A percentile compares a stretch with the other conserved stretches of the same genome.
phyloP scores from a whole-genome alignment of 768 basidiomycete species.

The Trametes cingulata region DNA sequence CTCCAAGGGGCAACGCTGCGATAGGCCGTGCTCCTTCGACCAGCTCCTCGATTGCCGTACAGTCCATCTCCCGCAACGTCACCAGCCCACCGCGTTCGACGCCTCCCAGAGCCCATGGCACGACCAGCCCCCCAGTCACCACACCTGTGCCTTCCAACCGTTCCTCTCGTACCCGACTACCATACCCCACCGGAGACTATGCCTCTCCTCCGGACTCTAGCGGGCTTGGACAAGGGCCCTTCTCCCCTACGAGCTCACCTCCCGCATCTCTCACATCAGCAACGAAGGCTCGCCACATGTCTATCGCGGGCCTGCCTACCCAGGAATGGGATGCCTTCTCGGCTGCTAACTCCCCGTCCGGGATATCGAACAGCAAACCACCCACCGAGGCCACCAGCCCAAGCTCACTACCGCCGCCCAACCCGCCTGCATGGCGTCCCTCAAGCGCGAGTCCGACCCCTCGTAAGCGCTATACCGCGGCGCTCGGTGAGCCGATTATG shows the following conservation, averaged over 20 bases:
- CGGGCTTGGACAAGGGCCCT: slow-evolving; percentile 37
- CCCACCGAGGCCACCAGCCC: slow-evolving; percentile 25
- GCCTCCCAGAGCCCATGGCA: slow-evolving; percentile 53
- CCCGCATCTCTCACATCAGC: slow-evolving; percentile 36
- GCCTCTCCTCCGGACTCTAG: slow-evolving; percentile 58
- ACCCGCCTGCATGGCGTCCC: slow-evolving; percentile 40
- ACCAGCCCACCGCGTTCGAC: slow-evolving; percentile 31
- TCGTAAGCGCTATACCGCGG: slow-evolving; percentile 84
- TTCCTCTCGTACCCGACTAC: slow-evolving; percentile 56
- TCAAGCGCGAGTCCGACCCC: slow-evolving; percentile 65
- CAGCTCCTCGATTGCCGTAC: slow-evolving; percentile 49
- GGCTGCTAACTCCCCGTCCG: slow-evolving; percentile 22
- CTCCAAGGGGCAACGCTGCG: slow-evolving; percentile 46
- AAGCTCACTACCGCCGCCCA: slow-evolving; percentile 45
- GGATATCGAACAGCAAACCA: slow-evolving; percentile 23
- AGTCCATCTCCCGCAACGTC: slow-evolving; percentile 33
- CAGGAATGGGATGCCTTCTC: slow-evolving; percentile 20
- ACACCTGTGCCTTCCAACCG: slow-evolving; percentile 45
- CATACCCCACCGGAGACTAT: slow-evolving; percentile 86
- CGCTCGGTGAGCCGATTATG: slow-evolving; percentile 73
- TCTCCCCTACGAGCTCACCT: slow-evolving; percentile 56
- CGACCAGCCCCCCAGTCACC: slow-evolving; percentile 58
- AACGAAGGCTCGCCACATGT: slow-evolving; percentile 41
- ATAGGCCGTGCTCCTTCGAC: slow-evolving; percentile 48
- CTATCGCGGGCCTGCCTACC: slow-evolving; percentile 49